phyloP scores from a whole-genome alignment of 1,284 basidiomycete genomes.

The Puccinia novopanici region DNA sequence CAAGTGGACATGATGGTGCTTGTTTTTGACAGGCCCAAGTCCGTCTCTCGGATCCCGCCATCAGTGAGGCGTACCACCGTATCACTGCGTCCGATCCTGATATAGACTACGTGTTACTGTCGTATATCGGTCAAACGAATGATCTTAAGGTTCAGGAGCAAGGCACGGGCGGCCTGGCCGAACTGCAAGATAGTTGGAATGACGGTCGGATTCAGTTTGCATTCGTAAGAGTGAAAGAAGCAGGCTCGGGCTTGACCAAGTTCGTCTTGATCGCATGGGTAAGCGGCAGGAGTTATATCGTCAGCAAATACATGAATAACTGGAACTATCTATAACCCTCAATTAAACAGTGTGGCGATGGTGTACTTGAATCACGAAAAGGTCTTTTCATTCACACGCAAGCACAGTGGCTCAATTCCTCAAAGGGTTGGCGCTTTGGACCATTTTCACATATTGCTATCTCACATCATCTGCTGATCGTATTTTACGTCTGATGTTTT shows the following conservation, averaged over 20 bases:
- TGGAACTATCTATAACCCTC: background rate
- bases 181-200: conserved; percentile 88
- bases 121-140: conserved; percentile 81
- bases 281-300: conserved; percentile 18
- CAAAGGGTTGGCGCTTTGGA: conserved; percentile 63
- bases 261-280: conserved; percentile 73
- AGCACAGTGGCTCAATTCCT: conserved; percentile 79
- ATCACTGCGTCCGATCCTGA: conserved; percentile 70
- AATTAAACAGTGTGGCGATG: conserved; percentile 74
- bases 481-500: background rate
- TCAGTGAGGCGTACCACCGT: conserved; percentile 76
- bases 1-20: background rate
- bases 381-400: conserved; percentile 83
- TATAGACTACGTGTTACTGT: conserved; percentile 83
- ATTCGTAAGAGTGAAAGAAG: conserved; percentile 82
- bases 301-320: background rate
- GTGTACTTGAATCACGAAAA: conserved; percentile 87
- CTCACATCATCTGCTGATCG: conserved; percentile 1
- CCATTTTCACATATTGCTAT: background rate
- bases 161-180: conserved; percentile 82
- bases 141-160: conserved; percentile 85
- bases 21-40: conserved; percentile 42
- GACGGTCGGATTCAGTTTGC: conserved; percentile 95
- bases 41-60: conserved; percentile 43
- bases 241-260: conserved; percentile 85